These are phyloP conservation scores for Carex sylvatica DNA, from an alignment of 202 grass and related monocot genomes.

Conservation along the genomic window DNA sequence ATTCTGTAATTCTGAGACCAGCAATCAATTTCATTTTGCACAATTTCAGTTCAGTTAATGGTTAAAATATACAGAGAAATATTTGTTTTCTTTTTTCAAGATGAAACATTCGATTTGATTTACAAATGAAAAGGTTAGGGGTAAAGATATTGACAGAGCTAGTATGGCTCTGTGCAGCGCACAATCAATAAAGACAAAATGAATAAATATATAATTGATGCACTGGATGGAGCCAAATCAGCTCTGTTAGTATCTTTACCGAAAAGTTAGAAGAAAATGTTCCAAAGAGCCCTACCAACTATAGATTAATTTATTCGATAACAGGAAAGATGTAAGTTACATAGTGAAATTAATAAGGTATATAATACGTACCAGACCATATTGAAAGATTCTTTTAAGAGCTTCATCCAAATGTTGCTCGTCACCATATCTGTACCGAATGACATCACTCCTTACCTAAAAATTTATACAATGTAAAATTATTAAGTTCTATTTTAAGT, in stretches of 20 bases:
- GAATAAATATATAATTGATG: too few species aligned
- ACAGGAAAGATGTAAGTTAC: slow-evolving; percentile 8
- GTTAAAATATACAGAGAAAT: neutral
- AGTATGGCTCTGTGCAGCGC: too few species aligned
- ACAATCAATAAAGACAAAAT: too few species aligned
- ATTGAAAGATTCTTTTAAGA: slow-evolving; percentile 92
- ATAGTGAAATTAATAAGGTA: slow-evolving; percentile 30
- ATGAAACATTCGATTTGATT: neutral
- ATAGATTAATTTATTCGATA: neutral
- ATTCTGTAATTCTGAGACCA: neutral
- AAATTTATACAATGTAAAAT: slow-evolving; percentile 1
- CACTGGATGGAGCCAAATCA: too few species aligned
- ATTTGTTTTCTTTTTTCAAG: neutral
- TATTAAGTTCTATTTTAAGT: neutral
- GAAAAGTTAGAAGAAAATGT: neutral
- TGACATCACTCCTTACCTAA: slow-evolving; percentile 96
- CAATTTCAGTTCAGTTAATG: neutral
- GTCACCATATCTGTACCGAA: slow-evolving; percentile 88
- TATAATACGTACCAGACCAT: slow-evolving; percentile 83
- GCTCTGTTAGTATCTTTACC: too few species aligned
- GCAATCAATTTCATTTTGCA: neutral
- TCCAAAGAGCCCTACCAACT: neutral
- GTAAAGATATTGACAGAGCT: too few species aligned
- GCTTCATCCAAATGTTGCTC: slow-evolving; percentile 95
- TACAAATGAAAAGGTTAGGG: neutral